phyloP scores from a whole-genome alignment of 495 filamentous ascomycete species.

The Aspergillus steynii region DNA sequence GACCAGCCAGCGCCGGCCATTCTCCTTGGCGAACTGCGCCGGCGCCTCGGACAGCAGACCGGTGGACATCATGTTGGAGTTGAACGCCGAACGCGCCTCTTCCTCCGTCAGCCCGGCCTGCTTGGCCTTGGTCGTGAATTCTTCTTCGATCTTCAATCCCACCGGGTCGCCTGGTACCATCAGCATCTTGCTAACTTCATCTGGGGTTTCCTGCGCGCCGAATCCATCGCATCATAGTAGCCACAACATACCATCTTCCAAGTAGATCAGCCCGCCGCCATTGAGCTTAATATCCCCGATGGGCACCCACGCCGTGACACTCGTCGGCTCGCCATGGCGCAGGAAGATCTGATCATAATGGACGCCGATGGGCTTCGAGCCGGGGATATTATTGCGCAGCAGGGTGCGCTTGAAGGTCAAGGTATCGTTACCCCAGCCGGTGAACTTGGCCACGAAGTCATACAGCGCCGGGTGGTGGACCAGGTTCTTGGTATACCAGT shows the following conservation, averaged over 20 bases:
- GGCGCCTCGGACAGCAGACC: constrained; percentile 50
- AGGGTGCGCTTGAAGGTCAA: constrained; percentile 49
- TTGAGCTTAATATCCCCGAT: constrained; percentile 59
- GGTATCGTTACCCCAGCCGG: constrained; percentile 55
- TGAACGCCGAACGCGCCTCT: constrained; percentile 55
- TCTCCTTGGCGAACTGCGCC: constrained; percentile 41
- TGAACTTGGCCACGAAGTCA: constrained; percentile 53
- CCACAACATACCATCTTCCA: constrained; percentile 46
- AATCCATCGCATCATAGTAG: no score
- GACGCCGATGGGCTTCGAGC: constrained; percentile 58
- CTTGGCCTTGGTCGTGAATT: constrained; percentile 47
- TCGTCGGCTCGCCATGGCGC: constrained; percentile 55
- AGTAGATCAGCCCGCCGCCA: constrained; percentile 63
- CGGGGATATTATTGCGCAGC: constrained; percentile 60
- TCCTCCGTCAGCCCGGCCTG: constrained; percentile 48
- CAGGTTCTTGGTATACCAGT: constrained; percentile 59
- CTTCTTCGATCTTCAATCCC: constrained; percentile 49
- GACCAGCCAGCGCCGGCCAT: constrained; percentile 53
- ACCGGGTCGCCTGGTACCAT: constrained; percentile 31
- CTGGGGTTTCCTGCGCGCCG: not conserved
- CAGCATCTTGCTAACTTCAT: not conserved
- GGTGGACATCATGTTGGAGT: constrained; percentile 57
- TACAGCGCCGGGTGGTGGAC: constrained; percentile 54
- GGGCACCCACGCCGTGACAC: constrained; percentile 64
- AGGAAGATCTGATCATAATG: constrained; percentile 71